Base-by-base conservation (phyloP, 1,284 basidiomycete genomes). In the Puccinia novopanici region DNA sequence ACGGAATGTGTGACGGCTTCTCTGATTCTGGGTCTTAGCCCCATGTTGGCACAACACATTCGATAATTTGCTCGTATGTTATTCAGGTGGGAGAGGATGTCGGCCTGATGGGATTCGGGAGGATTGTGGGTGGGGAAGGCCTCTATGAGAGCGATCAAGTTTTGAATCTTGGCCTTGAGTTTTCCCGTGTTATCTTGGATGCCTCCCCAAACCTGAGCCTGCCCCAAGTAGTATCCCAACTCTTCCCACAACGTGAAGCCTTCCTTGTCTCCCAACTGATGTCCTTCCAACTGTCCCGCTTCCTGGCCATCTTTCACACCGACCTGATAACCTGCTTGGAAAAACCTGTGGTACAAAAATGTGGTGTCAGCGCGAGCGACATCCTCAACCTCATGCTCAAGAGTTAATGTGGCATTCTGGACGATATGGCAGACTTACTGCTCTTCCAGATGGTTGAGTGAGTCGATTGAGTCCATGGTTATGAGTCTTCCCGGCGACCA, bases 401-500 rank as follows among this genome's bases (percentile, higher is more conserved):
- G n/a, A n/a, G n/a, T n/a, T n/a, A n/a, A n/a, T n/a, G n/a, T n/a
- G n/a, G n/a, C n/a, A n/a, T n/a, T n/a, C n/a, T n/a, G n/a, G n/a
- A n/a, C n/a, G n/a, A n/a, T n/a, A 59, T 9, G 24, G 30, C 37
- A n/a, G 34, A 61, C 40, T 27, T n/a, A 74, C 72, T 61, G 54
- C 40, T 74, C 72, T 48, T 74, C 72, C 30, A 74, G 72, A 27
- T 74, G 72, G 50, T 74, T 74, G 72, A 74, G 52, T 45, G 72
- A 74, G 22, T 74, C 72, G 54, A 74, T 57, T 27, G 72, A 45
- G 55, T 74, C 57, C 54, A 74, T 74, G 30, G 55, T 57, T 19
- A 19, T 30, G 55, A 8, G 6, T 45, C 45, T 45, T 45, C 45
- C 45, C 6, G 45, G 45, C 45, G 45, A n/a, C n/a, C n/a, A n/a